Evolutionary conservation across 2,329 filamentous ascomycete genomes (phyloP).

Genomic region (Colletotrichum coccodes): DNA sequence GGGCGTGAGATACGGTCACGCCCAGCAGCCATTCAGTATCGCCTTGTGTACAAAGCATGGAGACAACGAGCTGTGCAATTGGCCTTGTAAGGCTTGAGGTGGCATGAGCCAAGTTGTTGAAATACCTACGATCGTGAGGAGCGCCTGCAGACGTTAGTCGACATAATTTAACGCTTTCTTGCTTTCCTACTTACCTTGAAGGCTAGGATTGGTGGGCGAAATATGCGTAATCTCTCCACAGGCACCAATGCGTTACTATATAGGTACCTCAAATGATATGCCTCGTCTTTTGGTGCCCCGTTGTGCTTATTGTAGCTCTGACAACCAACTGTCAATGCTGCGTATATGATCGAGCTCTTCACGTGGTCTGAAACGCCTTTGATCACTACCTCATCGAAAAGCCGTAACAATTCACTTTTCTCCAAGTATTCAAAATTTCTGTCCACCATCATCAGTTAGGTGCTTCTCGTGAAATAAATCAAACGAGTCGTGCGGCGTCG

Average conservation of each 20-base stretch:
- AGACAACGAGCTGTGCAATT: neutral
- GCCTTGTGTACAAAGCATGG: neutral
- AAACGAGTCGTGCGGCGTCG: neutral
- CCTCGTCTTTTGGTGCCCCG: neutral
- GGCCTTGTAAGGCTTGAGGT: neutral
- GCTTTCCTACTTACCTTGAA: neutral
- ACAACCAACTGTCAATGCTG: neutral
- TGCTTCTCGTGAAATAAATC: neutral
- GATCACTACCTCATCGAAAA: neutral
- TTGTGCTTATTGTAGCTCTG: neutral
- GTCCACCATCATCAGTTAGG: too few species aligned
- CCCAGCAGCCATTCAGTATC: neutral
- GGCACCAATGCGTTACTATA: neutral
- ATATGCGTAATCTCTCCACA: neutral
- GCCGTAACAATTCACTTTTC: neutral
- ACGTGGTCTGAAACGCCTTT: neutral
- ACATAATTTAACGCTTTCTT: too few species aligned
- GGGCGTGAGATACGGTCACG: neutral
- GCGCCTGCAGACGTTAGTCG: neutral
- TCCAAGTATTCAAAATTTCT: neutral
- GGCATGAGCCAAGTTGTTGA: neutral
- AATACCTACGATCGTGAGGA: neutral
- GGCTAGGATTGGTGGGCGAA: neutral
- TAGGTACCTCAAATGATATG: neutral
- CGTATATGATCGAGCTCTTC: neutral